phyloP scores from a whole-genome alignment of 179 eudicot species.

The Spinacia oleracea region DNA sequence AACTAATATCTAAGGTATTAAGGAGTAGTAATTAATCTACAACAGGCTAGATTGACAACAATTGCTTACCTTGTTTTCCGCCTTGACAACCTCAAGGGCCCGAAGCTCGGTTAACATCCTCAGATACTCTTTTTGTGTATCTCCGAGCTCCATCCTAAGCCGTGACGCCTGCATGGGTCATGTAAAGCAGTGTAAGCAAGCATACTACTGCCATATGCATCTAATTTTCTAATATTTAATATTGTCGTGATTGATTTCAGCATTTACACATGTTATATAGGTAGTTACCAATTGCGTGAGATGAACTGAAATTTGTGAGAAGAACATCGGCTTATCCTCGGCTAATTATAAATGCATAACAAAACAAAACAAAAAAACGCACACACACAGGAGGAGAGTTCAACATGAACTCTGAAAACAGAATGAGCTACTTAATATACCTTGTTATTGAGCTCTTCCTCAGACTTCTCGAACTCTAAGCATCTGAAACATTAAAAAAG shows the following conservation, averaged over 20 bases:
- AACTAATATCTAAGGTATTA: too few species aligned
- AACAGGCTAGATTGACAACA: slow-evolving; percentile 2
- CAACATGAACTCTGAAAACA: not conserved
- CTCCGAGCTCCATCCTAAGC: slow-evolving; percentile 48
- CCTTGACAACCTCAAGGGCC: slow-evolving; percentile 48
- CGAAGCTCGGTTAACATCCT: slow-evolving; percentile 52
- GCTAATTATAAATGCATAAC: too few species aligned
- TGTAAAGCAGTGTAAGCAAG: slow-evolving; percentile 8
- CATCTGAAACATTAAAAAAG: slow-evolving; percentile 47
- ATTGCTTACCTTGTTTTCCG: slow-evolving; percentile 48
- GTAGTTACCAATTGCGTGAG: not conserved
- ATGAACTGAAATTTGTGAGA: not conserved
- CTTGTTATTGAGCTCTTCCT: slow-evolving; percentile 56
- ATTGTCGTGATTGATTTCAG: slow-evolving; percentile 4
- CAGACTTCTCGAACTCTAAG: slow-evolving; percentile 49
- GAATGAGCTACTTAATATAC: slow-evolving; percentile 35
- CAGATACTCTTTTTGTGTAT: slow-evolving; percentile 46
- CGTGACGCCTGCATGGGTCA: slow-evolving; percentile 44
- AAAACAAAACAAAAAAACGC: not conserved
- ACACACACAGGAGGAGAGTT: not conserved
- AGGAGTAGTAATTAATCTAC: not conserved
- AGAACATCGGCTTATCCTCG: not conserved
- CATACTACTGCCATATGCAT: not conserved
- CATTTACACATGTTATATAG: not conserved
- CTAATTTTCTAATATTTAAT: not conserved